Evolutionary conservation across 768 basidiomycete genomes (phyloP).

Genomic region (Brasilioporus rufonigricans): DNA sequence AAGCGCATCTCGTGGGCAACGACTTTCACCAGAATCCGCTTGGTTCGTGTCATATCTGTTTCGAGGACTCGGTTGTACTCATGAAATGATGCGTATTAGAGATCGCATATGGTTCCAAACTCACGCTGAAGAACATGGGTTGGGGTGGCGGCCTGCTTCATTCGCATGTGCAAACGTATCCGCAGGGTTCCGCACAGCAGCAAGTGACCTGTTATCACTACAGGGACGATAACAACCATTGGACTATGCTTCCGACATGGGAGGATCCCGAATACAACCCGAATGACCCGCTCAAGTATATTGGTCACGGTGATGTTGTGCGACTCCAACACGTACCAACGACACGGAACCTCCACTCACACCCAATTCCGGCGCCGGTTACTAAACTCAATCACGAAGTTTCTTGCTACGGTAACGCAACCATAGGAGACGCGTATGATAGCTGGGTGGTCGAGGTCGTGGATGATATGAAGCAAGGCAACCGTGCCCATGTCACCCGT

Average conservation of each 20-base stretch:
- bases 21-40: slow-evolving; percentile 89
- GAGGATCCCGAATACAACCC: slow-evolving; percentile 64
- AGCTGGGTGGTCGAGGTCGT: slow-evolving; percentile 59
- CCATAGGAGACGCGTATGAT: slow-evolving; percentile 85
- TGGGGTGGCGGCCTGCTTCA: slow-evolving; percentile 97
- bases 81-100: slow-evolving; percentile 28
- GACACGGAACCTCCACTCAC: slow-evolving; percentile 85
- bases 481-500: slow-evolving; percentile 50
- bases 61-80: neutral
- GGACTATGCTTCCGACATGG: slow-evolving; percentile 63
- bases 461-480: slow-evolving; percentile 37
- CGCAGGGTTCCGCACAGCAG: slow-evolving; percentile 88
- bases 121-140: slow-evolving; percentile 96
- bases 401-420: slow-evolving; percentile 89
- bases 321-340: slow-evolving; percentile 83
- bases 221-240: slow-evolving; percentile 95
- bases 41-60: slow-evolving; percentile 42
- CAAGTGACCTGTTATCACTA: slow-evolving; percentile 99
- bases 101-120: slow-evolving; percentile 82
- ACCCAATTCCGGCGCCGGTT: slow-evolving; percentile 82
- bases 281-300: slow-evolving; percentile 62
- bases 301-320: slow-evolving; percentile 74
- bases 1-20: slow-evolving; percentile 92
- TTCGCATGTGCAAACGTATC: slow-evolving; percentile 95
- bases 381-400: slow-evolving; percentile 90